phyloP scores from a whole-genome alignment of 768 basidiomycete genomes.

The Lactifluus volemus region DNA sequence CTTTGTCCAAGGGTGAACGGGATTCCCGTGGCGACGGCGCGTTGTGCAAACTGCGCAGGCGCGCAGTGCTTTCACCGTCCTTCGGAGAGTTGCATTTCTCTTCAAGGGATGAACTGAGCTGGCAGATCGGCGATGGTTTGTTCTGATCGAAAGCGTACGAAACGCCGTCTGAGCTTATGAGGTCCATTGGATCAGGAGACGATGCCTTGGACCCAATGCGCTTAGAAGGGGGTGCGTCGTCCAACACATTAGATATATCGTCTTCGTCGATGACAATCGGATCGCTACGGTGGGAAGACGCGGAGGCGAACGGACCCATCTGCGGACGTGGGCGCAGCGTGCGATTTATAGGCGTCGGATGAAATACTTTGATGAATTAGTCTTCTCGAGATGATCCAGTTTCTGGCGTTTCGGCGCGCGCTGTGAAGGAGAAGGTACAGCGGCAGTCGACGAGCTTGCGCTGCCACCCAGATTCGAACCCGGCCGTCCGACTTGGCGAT shows the following conservation, averaged over 20 bases:
- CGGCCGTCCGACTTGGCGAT: not conserved
- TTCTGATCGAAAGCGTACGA: constrained; percentile 5
- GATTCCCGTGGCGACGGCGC: not conserved
- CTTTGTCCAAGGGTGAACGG: not conserved
- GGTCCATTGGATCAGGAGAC: constrained; percentile 11
- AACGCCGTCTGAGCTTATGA: not conserved
- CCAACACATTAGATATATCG: not conserved
- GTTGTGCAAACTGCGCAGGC: not conserved
- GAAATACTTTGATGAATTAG: not conserved
- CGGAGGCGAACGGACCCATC: not conserved
- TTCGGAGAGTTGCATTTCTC: not conserved
- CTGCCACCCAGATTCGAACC: not conserved
- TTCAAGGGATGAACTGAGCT: not conserved
- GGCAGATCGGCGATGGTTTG: not conserved
- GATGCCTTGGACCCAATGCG: not conserved
- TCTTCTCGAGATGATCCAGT: not conserved
- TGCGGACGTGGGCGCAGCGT: not conserved
- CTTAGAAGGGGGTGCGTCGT: not conserved
- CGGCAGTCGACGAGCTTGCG: not conserved
- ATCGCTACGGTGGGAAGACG: not conserved
- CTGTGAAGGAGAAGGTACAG: not conserved
- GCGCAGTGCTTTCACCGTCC: constrained; percentile 9
- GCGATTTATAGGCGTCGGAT: not conserved
- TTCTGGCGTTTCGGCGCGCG: constrained; percentile 1
- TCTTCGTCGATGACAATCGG: constrained; percentile 6